These are phyloP conservation scores for Thraustochytrium sp. DNA, from an alignment of 352 stramenopile species.

Conservation along the genomic window DNA sequence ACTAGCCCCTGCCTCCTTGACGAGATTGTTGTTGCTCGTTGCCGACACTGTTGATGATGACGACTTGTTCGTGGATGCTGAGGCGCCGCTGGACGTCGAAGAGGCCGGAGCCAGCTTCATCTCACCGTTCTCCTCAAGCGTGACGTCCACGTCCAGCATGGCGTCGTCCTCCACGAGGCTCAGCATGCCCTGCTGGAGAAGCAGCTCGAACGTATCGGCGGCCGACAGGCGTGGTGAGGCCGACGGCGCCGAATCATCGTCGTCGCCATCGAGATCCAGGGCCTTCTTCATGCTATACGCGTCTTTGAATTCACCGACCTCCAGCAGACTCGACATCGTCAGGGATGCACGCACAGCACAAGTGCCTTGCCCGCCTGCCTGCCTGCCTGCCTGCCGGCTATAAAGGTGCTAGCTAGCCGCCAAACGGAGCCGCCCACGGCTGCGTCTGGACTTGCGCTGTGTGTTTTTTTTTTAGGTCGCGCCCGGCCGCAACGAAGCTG, in stretches of 20 bases:
- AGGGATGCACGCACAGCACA: neutral
- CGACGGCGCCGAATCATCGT: neutral
- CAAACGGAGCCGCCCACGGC: neutral
- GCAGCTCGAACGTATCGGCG: neutral
- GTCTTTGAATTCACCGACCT: neutral
- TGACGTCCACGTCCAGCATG: neutral
- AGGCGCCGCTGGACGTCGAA: neutral
- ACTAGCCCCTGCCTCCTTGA: too few relatives aligned
- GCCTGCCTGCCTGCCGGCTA: too few relatives aligned
- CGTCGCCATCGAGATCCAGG: neutral
- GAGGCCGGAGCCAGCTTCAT: neutral
- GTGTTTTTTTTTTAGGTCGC: too few relatives aligned
- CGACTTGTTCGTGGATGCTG: neutral
- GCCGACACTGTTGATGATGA: neutral
- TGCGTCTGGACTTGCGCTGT: too few relatives aligned
- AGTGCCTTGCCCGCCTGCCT: too few relatives aligned
- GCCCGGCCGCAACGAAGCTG: too few relatives aligned
- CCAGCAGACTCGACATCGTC: neutral
- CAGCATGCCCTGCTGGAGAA: neutral
- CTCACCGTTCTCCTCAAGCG: neutral
- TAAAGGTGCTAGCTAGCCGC: too few relatives aligned
- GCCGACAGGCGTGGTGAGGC: neutral
- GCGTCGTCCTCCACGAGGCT: neutral
- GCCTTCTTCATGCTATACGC: neutral
- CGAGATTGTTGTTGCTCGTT: too few relatives aligned